phyloP scores from a whole-genome alignment of 2,329 filamentous ascomycete genomes.

The Davidsoniella australis region DNA sequence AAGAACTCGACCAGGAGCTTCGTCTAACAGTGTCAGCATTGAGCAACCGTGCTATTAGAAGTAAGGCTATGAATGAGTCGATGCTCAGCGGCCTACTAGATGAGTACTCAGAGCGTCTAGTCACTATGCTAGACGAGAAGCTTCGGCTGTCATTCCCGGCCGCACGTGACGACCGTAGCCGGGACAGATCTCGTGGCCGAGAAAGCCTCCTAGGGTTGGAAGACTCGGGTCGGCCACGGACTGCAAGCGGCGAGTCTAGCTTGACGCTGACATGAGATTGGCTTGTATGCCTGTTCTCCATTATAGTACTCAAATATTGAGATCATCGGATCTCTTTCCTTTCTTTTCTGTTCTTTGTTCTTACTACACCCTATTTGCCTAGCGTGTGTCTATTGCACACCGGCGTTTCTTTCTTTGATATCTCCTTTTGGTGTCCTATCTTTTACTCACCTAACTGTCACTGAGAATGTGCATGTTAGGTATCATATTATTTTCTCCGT shows the following conservation, averaged over 20 bases:
- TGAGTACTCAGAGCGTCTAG: constrained; percentile 56
- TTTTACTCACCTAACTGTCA: background rate
- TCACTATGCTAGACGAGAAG: constrained; percentile 56
- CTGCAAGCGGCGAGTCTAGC: constrained; percentile 20
- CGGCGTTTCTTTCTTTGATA: too few species aligned
- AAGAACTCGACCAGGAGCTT: constrained; percentile 47
- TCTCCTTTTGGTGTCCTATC: background rate
- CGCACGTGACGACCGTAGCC: constrained; percentile 15
- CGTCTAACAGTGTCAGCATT: constrained; percentile 45
- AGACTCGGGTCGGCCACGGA: constrained; percentile 19
- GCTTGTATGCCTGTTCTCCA: background rate
- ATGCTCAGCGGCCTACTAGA: constrained; percentile 49
- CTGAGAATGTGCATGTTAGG: background rate
- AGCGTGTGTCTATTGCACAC: too few species aligned
- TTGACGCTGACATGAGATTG: constrained; percentile 14
- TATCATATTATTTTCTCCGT: background rate
- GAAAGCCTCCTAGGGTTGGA: constrained; percentile 6
- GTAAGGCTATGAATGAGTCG: constrained; percentile 37
- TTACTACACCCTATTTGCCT: too few species aligned
- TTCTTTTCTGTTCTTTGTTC: too few species aligned
- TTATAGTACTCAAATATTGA: too few species aligned
- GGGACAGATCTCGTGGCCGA: constrained; percentile 3
- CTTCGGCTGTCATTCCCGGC: constrained; percentile 31
- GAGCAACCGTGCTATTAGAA: constrained; percentile 37
- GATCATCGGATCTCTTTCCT: too few species aligned